phyloP scores from a whole-genome alignment of 352 stramenopile species.

The Globisporangium solare region DNA sequence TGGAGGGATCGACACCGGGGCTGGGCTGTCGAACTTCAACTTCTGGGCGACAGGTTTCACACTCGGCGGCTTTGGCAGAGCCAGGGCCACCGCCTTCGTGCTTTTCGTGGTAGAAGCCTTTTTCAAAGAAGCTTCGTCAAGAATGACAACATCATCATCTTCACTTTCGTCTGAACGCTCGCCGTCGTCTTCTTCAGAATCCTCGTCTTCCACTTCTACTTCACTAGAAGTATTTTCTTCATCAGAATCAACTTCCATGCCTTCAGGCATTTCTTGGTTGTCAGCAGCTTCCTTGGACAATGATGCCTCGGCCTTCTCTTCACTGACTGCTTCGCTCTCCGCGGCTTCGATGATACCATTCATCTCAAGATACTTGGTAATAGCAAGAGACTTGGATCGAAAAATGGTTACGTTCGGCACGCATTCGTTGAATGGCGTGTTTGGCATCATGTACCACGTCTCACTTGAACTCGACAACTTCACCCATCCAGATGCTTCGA shows the following conservation, averaged over 20 bases:
- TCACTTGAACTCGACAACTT: constrained; percentile 43
- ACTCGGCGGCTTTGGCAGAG: background rate
- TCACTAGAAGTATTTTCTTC: background rate
- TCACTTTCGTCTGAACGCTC: constrained; percentile 8
- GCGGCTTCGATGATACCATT: constrained; percentile 11
- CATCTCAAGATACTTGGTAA: constrained; percentile 56
- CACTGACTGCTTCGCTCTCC: constrained; percentile 8
- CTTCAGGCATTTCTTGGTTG: constrained; percentile 11
- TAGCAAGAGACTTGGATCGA: constrained; percentile 46
- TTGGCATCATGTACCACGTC: constrained; percentile 57
- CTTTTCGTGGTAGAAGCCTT: constrained; percentile 1
- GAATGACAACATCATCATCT: constrained; percentile 9
- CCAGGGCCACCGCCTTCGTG: background rate
- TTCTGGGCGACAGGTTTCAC: constrained; percentile 14
- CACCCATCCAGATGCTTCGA: constrained; percentile 49
- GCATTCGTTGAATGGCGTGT: constrained; percentile 63
- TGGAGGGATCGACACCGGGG: constrained; percentile 23
- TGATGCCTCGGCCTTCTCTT: constrained; percentile 4
- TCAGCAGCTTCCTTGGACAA: constrained; percentile 1
- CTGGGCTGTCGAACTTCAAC: constrained; percentile 10
- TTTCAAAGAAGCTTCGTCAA: background rate
- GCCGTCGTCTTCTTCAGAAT: constrained; percentile 8
- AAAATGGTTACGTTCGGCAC: constrained; percentile 77
- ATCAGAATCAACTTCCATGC: constrained; percentile 18
- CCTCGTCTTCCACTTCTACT: background rate